These are phyloP conservation scores for Beauveria sp. DNA, from an alignment of 2,329 filamentous ascomycete species.

Conservation along the genomic window DNA sequence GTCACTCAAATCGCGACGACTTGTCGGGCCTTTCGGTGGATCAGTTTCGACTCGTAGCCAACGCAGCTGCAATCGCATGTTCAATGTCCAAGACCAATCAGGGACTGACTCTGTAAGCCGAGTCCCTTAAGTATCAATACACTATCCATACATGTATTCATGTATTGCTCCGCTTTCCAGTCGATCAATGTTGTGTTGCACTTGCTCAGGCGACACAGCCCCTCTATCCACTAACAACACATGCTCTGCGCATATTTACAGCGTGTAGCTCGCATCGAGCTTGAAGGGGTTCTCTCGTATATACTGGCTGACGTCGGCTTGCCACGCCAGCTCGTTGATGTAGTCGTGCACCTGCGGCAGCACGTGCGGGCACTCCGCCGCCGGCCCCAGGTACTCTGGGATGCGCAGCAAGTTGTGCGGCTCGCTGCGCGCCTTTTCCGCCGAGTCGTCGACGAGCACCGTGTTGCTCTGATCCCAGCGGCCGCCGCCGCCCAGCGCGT, in stretches of 20 bases:
- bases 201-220: background rate
- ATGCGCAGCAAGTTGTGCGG: conserved; percentile 77
- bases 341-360: conserved; percentile 56
- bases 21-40: too few species aligned
- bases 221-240: background rate
- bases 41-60: background rate
- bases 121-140: too few species aligned
- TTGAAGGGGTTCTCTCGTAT: conserved; percentile 46
- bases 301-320: conserved; percentile 55
- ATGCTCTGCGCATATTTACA: background rate
- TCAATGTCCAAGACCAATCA: background rate
- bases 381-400: conserved; percentile 61
- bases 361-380: conserved; percentile 33
- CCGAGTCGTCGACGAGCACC: conserved; percentile 78
- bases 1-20: background rate
- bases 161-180: too few species aligned
- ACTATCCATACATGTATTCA: background rate
- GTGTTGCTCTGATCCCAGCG: conserved; percentile 80
- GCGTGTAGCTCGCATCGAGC: conserved; percentile 24
- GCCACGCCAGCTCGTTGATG: conserved; percentile 45
- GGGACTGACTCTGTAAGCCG: background rate
- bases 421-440: conserved; percentile 72
- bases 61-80: background rate
- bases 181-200: background rate
- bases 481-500: conserved; percentile 24